These are phyloP conservation scores for Paecilomyces niveus DNA, from an alignment of 2,329 filamentous ascomycete genomes.

Conservation along the genomic window DNA sequence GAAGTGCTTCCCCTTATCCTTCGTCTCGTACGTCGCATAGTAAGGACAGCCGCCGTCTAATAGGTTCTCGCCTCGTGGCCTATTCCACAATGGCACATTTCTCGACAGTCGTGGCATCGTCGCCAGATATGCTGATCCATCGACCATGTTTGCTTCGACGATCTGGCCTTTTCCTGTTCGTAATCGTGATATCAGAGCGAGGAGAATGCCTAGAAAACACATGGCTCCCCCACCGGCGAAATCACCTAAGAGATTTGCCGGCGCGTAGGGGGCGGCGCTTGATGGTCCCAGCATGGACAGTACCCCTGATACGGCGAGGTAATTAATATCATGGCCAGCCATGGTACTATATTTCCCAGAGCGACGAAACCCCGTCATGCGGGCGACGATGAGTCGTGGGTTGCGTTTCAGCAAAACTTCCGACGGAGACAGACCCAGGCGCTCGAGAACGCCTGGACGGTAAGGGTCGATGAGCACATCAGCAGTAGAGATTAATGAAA, in stretches of 20 bases:
- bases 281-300: slow-evolving; percentile 67
- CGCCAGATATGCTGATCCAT: slow-evolving; percentile 72
- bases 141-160: slow-evolving; percentile 95
- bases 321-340: slow-evolving; percentile 96
- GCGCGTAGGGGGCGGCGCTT: slow-evolving; percentile 65
- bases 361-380: slow-evolving; percentile 79
- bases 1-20: slow-evolving; percentile 65
- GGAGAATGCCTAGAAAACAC: slow-evolving; percentile 72
- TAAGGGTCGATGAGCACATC: slow-evolving; percentile 92
- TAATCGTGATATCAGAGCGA: slow-evolving; percentile 65
- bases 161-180: slow-evolving; percentile 69
- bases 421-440: slow-evolving; percentile 66
- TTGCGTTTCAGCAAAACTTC: slow-evolving; percentile 60
- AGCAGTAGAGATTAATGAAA: slow-evolving; percentile 52
- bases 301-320: slow-evolving; percentile 80
- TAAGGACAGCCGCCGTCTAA: slow-evolving; percentile 81
- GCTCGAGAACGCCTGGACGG: slow-evolving; percentile 83
- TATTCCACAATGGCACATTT: slow-evolving; percentile 56
- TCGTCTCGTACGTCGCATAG: slow-evolving; percentile 84
- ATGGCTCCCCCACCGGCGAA: slow-evolving; percentile 84
- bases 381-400: slow-evolving; percentile 68
- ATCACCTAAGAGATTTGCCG: slow-evolving; percentile 78
- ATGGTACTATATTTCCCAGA: slow-evolving; percentile 79
- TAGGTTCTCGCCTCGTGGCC: slow-evolving; percentile 64
- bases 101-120: slow-evolving; percentile 66